Percentiles rank a stretch among this genome's conserved stretches.
These are phyloP conservation scores for Wickerhamiella cacticola DNA, from an alignment of 805 yeast species.

Conservation along the genomic window DNA sequence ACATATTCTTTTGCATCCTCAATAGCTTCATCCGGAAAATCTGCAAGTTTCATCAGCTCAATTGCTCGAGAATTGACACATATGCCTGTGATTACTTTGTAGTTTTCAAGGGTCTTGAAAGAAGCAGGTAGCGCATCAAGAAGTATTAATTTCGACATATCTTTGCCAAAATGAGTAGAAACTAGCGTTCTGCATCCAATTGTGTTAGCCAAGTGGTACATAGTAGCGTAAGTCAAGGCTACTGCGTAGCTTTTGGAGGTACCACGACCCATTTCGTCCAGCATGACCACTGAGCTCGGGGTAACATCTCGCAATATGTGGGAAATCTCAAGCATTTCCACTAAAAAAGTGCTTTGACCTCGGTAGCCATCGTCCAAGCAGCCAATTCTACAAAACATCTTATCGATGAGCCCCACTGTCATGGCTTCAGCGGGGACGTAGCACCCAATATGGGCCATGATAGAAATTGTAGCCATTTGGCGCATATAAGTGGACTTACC, in stretches of 20 bases:
- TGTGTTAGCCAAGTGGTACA: slow-evolving; percentile 40
- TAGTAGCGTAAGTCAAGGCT: slow-evolving; percentile 69
- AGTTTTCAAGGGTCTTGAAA: slow-evolving; percentile 26
- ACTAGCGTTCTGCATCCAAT: slow-evolving; percentile 66
- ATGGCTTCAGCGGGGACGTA: slow-evolving; percentile 58
- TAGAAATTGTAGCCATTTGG: slow-evolving; percentile 53
- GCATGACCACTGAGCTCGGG: slow-evolving; percentile 52
- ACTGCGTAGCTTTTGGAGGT: slow-evolving; percentile 78
- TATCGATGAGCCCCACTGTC: slow-evolving; percentile 57
- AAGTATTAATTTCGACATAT: slow-evolving; percentile 34
- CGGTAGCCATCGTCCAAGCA: slow-evolving; percentile 63
- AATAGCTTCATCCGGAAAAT: slow-evolving; percentile 42
- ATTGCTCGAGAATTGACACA: slow-evolving; percentile 64
- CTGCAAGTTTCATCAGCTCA: slow-evolving; percentile 64
- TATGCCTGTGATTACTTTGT: slow-evolving; percentile 52
- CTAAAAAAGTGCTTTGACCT: slow-evolving; percentile 81
- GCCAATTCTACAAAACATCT: slow-evolving; percentile 69
- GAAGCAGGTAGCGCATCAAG: slow-evolving; percentile 20
- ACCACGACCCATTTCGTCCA: slow-evolving; percentile 87
- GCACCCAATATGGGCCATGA: slow-evolving; percentile 67
- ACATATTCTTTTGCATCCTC: slow-evolving; percentile 7
- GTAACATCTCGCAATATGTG: slow-evolving; percentile 57
- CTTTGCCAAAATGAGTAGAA: slow-evolving; percentile 75
- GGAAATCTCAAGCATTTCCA: slow-evolving; percentile 80
- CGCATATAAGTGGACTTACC: slow-evolving; percentile 71